Evolutionary conservation across 2,329 filamentous ascomycete genomes (phyloP).

Genomic region (Colletotrichum spinosum): DNA sequence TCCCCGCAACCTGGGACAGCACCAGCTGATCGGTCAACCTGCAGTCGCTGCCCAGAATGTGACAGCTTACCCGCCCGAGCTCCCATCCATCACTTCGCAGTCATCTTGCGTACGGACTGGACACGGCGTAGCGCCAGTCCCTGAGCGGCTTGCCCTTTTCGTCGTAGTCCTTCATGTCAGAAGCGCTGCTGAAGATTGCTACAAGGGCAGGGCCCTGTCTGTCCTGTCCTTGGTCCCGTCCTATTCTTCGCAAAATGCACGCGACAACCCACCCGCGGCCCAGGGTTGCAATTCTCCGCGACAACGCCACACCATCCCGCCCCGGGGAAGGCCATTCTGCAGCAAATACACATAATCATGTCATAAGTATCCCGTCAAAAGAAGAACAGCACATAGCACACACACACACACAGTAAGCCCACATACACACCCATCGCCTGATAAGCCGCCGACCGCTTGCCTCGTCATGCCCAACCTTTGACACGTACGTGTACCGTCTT

Average conservation of each 20-base stretch:
- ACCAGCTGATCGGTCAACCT: conserved; percentile 33
- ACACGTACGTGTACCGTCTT: conserved; percentile 1
- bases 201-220: too few species aligned
- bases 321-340: conserved; percentile 24
- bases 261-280: neutral
- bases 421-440: neutral
- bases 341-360: conserved; percentile 29
- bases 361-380: conserved; percentile 28
- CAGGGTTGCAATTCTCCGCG: conserved; percentile 35
- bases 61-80: conserved; percentile 26
- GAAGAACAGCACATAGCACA: conserved; percentile 7
- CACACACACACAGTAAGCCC: neutral
- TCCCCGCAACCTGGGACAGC: conserved; percentile 28
- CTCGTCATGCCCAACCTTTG: conserved; percentile 1
- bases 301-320: conserved; percentile 11
- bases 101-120: too few species aligned
- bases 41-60: conserved; percentile 27
- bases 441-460: conserved; percentile 13
- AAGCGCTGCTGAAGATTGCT: too few species aligned
- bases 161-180: too few species aligned
- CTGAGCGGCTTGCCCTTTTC: too few species aligned
- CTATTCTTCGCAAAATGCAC: too few species aligned
- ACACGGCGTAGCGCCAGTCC: too few species aligned
- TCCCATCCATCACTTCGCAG: neutral
- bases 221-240: too few species aligned